Percentiles rank a stretch among this genome's conserved stretches.
Evolutionary conservation across 352 stramenopile species (phyloP).

Genomic region (Blastocystis sp.): DNA sequence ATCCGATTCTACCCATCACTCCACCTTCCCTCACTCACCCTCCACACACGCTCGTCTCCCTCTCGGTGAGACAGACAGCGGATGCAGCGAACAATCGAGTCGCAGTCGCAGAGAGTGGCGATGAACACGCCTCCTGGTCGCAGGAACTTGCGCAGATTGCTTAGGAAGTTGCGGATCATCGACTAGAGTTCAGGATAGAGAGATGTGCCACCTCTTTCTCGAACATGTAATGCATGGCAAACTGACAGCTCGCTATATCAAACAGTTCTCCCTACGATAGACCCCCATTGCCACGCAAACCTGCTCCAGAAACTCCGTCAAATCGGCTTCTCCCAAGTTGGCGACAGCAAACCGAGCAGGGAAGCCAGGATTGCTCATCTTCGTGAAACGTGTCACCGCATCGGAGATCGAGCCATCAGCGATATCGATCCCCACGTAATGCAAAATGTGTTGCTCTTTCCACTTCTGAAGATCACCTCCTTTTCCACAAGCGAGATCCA

Average conservation of each 20-base stretch:
- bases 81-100: neutral
- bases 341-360: conserved; percentile 1
- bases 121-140: neutral
- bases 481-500: conserved; percentile 57
- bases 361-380: neutral
- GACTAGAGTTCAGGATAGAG: neutral
- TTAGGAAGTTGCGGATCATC: neutral
- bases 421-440: conserved; percentile 51
- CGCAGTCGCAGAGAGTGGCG: neutral
- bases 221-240: conserved; percentile 58
- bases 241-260: conserved; percentile 55
- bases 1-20: neutral
- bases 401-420: conserved; percentile 21
- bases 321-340: neutral
- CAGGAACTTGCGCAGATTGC: neutral
- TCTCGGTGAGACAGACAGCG: neutral
- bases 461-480: conserved; percentile 58
- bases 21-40: neutral
- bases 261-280: conserved; percentile 4
- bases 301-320: neutral
- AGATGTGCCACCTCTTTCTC: neutral
- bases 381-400: conserved; percentile 10
- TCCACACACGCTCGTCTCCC: neutral
- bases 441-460: conserved; percentile 39
- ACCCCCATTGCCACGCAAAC: neutral